phyloP scores from a whole-genome alignment of 768 basidiomycete genomes.

The Russula sp. region DNA sequence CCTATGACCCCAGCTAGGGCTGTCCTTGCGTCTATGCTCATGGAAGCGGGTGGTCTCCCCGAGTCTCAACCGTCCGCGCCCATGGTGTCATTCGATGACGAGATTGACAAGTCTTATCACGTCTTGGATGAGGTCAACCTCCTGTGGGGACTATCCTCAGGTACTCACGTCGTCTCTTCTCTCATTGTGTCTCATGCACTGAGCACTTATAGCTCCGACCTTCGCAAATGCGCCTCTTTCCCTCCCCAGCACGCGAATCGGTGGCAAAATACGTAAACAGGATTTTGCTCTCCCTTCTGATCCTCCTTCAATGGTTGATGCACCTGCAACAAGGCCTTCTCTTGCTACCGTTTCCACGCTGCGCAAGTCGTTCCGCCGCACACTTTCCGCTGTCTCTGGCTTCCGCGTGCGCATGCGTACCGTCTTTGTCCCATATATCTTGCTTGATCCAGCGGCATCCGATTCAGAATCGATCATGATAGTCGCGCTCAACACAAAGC shows the following conservation, averaged over 20 bases:
- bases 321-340: constrained; percentile 28
- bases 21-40: constrained; percentile 38
- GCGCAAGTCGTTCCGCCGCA: constrained; percentile 82
- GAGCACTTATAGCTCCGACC: constrained; percentile 43
- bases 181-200: constrained; percentile 14
- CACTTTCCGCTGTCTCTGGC: constrained; percentile 73
- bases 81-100: constrained; percentile 31
- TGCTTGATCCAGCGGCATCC: constrained; percentile 44
- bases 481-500: too few species aligned
- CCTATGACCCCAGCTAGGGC: constrained; percentile 43
- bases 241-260: constrained; percentile 71
- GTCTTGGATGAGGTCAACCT: constrained; percentile 68
- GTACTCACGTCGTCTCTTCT: constrained; percentile 36
- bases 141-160: constrained; percentile 62
- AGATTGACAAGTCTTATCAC: constrained; percentile 42
- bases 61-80: constrained; percentile 38
- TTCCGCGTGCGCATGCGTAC: constrained; percentile 94
- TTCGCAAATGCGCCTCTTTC: constrained; percentile 42
- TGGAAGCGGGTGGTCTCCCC: constrained; percentile 37
- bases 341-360: constrained; percentile 56
- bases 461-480: constrained; percentile 40
- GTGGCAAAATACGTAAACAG: constrained; percentile 61
- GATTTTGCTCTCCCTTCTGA: constrained; percentile 57
- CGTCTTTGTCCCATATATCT: constrained; percentile 82
- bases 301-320: constrained; percentile 44